These are phyloP conservation scores for Acer negundo DNA, from an alignment of 345 rosid species.

Conservation along the genomic window DNA sequence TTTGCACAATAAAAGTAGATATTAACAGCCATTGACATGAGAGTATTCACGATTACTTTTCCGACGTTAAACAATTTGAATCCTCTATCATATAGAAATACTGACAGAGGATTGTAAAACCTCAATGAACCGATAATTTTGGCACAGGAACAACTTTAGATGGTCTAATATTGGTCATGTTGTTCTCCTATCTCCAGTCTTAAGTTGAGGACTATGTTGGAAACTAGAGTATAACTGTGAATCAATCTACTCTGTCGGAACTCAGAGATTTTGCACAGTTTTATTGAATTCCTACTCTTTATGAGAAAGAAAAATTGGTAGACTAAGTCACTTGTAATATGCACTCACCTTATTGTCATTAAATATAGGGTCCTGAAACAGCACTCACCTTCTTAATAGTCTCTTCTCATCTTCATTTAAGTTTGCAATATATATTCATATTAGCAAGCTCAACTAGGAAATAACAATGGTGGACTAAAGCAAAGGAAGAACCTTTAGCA, in stretches of 20 bases:
- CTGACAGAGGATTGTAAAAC: not conserved
- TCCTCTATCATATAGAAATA: not conserved
- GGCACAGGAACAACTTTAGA: too few species aligned
- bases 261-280: not conserved
- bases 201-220: not conserved
- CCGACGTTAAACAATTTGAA: not conserved
- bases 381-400: not conserved
- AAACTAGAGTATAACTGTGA: not conserved
- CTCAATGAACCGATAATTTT: not conserved
- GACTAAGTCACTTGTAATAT: too few species aligned
- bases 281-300: too few species aligned
- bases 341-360: too few species aligned
- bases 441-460: not conserved
- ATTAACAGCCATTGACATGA: conserved; percentile 4
- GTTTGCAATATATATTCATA: not conserved
- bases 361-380: too few species aligned
- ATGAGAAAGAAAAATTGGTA: too few species aligned
- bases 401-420: not conserved
- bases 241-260: not conserved
- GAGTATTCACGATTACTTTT: not conserved
- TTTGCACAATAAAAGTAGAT: not conserved
- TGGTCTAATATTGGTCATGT: too few species aligned
- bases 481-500: conserved; percentile 44
- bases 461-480: not conserved
- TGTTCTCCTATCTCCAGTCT: not conserved